Evolutionary conservation across 805 yeast genomes (phyloP).

Genomic region (Saccharomyces jurei): DNA sequence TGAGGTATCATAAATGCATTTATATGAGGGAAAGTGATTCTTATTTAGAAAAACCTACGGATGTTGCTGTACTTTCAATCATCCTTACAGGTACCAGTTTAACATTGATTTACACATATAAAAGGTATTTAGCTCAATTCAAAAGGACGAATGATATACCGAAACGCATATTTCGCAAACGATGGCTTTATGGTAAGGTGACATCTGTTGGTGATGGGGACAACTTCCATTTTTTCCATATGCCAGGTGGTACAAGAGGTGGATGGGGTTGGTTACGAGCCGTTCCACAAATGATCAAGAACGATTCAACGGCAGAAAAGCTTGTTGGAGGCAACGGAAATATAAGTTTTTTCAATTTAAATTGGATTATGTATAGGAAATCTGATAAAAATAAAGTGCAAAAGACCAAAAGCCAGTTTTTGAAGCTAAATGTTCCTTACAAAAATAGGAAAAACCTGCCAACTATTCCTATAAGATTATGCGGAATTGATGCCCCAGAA

Average conservation of each 20-base stretch:
- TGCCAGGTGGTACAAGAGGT: constrained; percentile 79
- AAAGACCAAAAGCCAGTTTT: constrained; percentile 16
- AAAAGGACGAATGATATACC: constrained; percentile 48
- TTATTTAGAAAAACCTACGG: constrained; percentile 2
- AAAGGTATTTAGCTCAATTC: constrained; percentile 41
- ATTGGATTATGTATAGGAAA: background rate
- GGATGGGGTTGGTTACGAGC: constrained; percentile 93
- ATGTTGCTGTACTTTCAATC: constrained; percentile 23
- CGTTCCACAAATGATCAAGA: constrained; percentile 43
- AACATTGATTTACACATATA: constrained; percentile 38
- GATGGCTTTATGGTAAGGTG: constrained; percentile 59
- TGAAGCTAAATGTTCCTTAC: constrained; percentile 20
- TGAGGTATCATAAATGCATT: background rate
- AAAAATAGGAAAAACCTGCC: constrained; percentile 27
- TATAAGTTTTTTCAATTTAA: background rate
- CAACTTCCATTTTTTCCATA: constrained; percentile 83
- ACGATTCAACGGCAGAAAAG: background rate
- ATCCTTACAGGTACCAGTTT: constrained; percentile 34
- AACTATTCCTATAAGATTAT: constrained; percentile 73
- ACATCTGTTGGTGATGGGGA: constrained; percentile 95
- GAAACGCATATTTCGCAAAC: constrained; percentile 32
- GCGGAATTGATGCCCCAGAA: constrained; percentile 97
- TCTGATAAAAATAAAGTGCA: background rate
- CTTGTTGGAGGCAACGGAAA: no score
- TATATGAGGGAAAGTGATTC: constrained; percentile 1